These are phyloP conservation scores for Astragalus membranaceus DNA, from an alignment of 306 rosid genomes.

Conservation along the genomic window DNA sequence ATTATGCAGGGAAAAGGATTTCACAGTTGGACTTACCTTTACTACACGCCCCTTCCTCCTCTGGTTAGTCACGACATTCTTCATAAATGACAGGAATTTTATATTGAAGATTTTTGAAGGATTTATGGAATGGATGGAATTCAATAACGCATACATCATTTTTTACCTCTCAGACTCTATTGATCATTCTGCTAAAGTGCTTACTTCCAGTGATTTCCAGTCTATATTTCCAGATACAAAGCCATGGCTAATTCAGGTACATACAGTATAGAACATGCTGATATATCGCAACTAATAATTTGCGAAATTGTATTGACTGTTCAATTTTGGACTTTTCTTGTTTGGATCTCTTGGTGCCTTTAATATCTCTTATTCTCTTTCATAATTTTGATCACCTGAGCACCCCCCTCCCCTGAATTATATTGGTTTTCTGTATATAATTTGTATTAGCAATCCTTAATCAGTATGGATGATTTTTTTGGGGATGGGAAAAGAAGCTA, in stretches of 20 bases:
- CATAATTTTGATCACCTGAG: not conserved
- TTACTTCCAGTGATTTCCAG: conserved; percentile 46
- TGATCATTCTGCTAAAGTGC: conserved; percentile 43
- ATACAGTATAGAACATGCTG: not conserved
- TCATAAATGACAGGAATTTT: not conserved
- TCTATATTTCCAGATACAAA: conserved; percentile 49
- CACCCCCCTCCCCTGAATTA: not conserved
- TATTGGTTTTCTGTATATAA: not conserved
- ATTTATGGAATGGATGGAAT: not conserved
- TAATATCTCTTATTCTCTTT: not conserved
- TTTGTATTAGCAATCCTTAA: not conserved
- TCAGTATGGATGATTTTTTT: not conserved
- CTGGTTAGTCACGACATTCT: conserved; percentile 47
- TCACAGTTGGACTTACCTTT: conserved; percentile 58
- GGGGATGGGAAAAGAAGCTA: not conserved
- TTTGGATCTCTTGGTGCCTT: not conserved
- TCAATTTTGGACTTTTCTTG: not conserved
- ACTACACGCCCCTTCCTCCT: conserved; percentile 38
- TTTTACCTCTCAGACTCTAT: conserved; percentile 36
- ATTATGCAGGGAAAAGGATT: conserved; percentile 45
- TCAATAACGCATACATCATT: conserved; percentile 16
- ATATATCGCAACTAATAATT: not conserved
- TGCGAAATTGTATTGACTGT: not conserved
- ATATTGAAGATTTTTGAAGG: not conserved
- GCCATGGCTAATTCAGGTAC: conserved; percentile 72